Conservation (phyloP, 2,329 filamentous ascomycete genomes). For the Botryotinia narcissicola region DNA sequence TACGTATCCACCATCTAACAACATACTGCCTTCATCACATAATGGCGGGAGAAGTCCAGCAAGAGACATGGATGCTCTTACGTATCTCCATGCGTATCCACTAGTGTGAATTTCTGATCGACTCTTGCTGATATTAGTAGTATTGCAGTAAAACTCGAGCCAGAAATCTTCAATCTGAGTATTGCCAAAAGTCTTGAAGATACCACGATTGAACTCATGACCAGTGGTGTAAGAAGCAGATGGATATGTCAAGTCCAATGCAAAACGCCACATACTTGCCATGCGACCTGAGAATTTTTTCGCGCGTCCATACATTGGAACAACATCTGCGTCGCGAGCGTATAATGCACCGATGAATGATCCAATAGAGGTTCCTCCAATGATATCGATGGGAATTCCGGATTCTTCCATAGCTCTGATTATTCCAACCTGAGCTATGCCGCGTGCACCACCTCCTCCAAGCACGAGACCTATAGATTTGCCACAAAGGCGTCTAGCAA, state of each 20-base stretch:
- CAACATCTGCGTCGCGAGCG: conserved; percentile 91
- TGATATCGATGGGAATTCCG: conserved; percentile 90
- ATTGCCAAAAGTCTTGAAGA: conserved; percentile 97
- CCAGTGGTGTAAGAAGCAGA: conserved; percentile 96
- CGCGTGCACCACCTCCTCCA: conserved; percentile 87
- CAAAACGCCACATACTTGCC: conserved; percentile 99
- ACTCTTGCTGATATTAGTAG: conserved; percentile 96
- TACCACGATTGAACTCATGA: conserved; percentile 97
- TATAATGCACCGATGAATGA: conserved; percentile 94
- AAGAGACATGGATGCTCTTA: conserved; percentile 93
- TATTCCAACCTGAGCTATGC: conserved; percentile 89
- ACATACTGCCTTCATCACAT: conserved; percentile 95
- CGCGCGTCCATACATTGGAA: conserved; percentile 92
- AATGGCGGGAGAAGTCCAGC: conserved; percentile 89
- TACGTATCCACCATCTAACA: conserved; percentile 93
- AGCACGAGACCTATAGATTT: conserved; percentile 93
- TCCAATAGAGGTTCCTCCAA: conserved; percentile 95
- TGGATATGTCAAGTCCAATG: conserved; percentile 91
- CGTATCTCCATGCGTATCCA: conserved; percentile 96
- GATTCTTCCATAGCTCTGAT: conserved; percentile 95
- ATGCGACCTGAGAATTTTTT: conserved; percentile 99
- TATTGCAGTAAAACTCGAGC: conserved; percentile 99
- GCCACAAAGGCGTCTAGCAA: conserved; percentile 85
- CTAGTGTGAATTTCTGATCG: conserved; percentile 90
- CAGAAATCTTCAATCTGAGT: conserved; percentile 98